Evolutionary conservation across 768 basidiomycete species (phyloP), one percentile per base, ranked within the genome.

Genomic region (Exsudoporus frostii): DNA sequence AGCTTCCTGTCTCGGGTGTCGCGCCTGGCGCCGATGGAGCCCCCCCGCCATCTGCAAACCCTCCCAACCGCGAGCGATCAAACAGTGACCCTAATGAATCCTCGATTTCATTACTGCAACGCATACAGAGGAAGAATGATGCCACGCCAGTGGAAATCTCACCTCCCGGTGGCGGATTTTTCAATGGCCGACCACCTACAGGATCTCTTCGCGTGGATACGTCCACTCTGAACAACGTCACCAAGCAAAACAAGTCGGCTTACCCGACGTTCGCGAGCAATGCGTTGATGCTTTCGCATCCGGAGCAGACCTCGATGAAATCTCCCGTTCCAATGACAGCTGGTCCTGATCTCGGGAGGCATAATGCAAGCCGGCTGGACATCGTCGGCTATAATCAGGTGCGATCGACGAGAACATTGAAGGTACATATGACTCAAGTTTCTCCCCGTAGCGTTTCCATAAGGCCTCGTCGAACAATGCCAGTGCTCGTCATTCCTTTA

Each of bases 281-380:
- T 54, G 69, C 72, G 11, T 51, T 72, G 51, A 77, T 83, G 50
- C 84, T 86, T 50, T 66, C 71, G n/a, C 65, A 72, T 14, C 76
- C 78, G 42, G 87, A 88, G 41, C 82, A 82, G 45, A 69, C 79
- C 25, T 71, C 79, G 19, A 76, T 80, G 53, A 82, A 87, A 66
- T 88, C 86, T 20, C 88, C 89, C 51, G 86, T 84, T 45, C 90
- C 90, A 33, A 80, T 90, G 56, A 92, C 90, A 53, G 90, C 90
- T 52, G 90, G 89, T 45, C 90, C 90, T 57, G 90, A 92, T 71
- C 75, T 92, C 40, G 90, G 90, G 61, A 78, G 90, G 61, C 86
- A 90, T 63, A 84, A 82, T 63, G 79, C 79, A 59, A 79, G 83
- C 20, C 79, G 88, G 38, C 67, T 83, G 60, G 88, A 88, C 65